A percentile compares a stretch with the other conserved stretches of the same genome.
Evolutionary conservation across 2,329 filamentous ascomycete genomes (phyloP).

Genomic region (Colletotrichum theobromicola): DNA sequence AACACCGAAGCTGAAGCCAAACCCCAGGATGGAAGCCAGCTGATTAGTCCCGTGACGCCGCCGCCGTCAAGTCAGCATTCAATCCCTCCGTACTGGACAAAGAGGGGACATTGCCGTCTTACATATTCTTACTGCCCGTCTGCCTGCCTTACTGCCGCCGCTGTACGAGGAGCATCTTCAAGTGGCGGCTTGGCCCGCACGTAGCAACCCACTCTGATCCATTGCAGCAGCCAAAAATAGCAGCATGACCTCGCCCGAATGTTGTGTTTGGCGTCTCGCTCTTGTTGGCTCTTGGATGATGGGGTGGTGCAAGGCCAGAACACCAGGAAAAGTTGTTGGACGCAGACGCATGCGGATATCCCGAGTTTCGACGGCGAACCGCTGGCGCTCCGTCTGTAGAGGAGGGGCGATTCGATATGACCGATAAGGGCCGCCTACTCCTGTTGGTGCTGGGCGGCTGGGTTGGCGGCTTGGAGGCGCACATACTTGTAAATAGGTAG

Average conservation of each 20-base stretch:
- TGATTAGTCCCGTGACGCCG: not conserved
- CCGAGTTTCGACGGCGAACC: not conserved
- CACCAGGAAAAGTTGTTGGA: not conserved
- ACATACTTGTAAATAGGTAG: not conserved
- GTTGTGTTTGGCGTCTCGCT: conserved; percentile 2
- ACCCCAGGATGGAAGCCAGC: no score
- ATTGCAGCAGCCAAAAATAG: conserved; percentile 11
- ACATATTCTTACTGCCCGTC: not conserved
- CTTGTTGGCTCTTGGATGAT: not conserved
- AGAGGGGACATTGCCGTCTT: not conserved
- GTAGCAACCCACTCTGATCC: not conserved
- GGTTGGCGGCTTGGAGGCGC: not conserved
- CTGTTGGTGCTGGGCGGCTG: not conserved
- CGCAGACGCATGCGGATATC: not conserved
- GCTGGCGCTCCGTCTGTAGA: not conserved
- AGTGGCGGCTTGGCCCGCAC: not conserved
- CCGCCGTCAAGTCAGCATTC: not conserved
- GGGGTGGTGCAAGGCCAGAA: not conserved
- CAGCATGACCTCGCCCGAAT: not conserved
- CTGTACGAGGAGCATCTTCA: not conserved
- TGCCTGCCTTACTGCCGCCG: not conserved
- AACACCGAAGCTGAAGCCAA: not conserved
- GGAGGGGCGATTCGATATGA: not conserved
- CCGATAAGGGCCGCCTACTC: not conserved
- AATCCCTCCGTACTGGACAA: not conserved